Base-by-base conservation (phyloP, 345 rosid genomes). In the Nephelium lappaceum region DNA sequence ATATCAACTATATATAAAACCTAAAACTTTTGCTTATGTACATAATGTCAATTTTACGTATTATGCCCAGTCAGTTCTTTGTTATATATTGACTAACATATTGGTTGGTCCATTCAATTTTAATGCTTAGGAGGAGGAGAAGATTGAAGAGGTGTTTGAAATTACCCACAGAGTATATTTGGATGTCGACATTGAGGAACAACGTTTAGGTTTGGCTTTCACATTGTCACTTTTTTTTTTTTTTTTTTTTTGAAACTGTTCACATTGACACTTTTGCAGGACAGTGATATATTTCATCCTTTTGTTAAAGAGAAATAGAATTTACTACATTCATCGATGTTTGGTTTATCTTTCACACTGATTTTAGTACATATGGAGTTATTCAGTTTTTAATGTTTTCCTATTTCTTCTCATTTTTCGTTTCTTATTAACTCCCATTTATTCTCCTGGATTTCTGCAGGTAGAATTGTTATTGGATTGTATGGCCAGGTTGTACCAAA, bases 381-480 rank as follows among this genome's bases (percentile, higher is more conserved):
- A 18, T 39, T 9, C 36, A n/a, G 21, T 76, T 51, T 25, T 38
- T 55, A 21, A 11, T n/a, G 12, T 1, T 45, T 45, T 45, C 51
- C 51, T 76, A 5, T 67, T 6, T 55, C 67, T 24, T 39, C 25
- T 65, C 7, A 16, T 75, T 31, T 45, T 69, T 84, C 75, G 62
- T 82, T 58, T 21, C 72, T 24, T 27, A 74, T 64, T 71, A 63
- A 72, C n/a, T 64, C 65, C 36, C 67, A n/a, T 6, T 36, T 5
- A 19, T 41, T 1, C 11, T 12, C 25, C 38, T 23, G 12, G 43
- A 55, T 53, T 78, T 82, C 23, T 93, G 86, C 93, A 94, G 99
- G 99, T 83, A 93, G 99, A 84, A 96, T 96, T 18, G 88, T 96
- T 78, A 89, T 93, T 84, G 99, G 99, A 82, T 83, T 96, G 79